Percentiles rank a stretch among this genome's conserved stretches.
Conservation (phyloP, 2,329 filamentous ascomycete species). For the Colletotrichum salicis region DNA sequence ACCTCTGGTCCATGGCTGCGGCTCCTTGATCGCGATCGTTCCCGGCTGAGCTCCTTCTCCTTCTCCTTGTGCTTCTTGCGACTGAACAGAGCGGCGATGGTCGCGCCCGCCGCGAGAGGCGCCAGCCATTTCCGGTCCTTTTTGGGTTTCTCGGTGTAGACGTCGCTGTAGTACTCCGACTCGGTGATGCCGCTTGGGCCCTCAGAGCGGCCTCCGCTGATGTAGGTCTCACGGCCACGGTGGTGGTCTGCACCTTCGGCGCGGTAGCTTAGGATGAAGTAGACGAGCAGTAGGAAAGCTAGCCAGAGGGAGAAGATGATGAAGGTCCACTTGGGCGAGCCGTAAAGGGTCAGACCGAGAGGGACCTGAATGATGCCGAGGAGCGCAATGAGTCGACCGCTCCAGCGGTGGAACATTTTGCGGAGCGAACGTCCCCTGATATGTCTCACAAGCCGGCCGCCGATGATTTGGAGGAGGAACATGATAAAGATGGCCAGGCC, state of each 20-base stretch:
- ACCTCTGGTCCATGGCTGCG: constrained; percentile 58
- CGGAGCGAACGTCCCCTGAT: constrained; percentile 62
- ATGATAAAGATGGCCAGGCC: constrained; percentile 81
- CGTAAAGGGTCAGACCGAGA: constrained; percentile 89
- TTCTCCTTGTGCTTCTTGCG: constrained; percentile 54
- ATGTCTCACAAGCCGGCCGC: constrained; percentile 71
- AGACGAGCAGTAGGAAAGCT: constrained; percentile 75
- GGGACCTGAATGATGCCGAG: constrained; percentile 89
- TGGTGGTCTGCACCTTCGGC: constrained; percentile 62
- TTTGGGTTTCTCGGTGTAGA: constrained; percentile 49
- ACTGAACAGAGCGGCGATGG: constrained; percentile 57
- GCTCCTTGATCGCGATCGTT: constrained; percentile 48
- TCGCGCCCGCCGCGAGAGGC: constrained; percentile 64
- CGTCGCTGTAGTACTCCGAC: constrained; percentile 53
- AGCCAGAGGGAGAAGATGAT: constrained; percentile 86
- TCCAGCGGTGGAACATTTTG: constrained; percentile 85
- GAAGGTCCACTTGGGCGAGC: constrained; percentile 86
- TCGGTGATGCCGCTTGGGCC: constrained; percentile 52
- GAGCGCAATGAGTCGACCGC: constrained; percentile 80
- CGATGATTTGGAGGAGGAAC: constrained; percentile 76
- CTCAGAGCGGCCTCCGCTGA: constrained; percentile 68
- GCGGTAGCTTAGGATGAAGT: constrained; percentile 83
- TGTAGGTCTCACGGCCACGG: constrained; percentile 63
- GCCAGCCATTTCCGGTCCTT: constrained; percentile 59
- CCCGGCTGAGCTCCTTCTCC: constrained; percentile 52